Evolutionary conservation across 2,329 filamentous ascomycete genomes (phyloP), one percentile per base, ranked within the genome.

Genomic region (Ophiocordyceps robertsii): DNA sequence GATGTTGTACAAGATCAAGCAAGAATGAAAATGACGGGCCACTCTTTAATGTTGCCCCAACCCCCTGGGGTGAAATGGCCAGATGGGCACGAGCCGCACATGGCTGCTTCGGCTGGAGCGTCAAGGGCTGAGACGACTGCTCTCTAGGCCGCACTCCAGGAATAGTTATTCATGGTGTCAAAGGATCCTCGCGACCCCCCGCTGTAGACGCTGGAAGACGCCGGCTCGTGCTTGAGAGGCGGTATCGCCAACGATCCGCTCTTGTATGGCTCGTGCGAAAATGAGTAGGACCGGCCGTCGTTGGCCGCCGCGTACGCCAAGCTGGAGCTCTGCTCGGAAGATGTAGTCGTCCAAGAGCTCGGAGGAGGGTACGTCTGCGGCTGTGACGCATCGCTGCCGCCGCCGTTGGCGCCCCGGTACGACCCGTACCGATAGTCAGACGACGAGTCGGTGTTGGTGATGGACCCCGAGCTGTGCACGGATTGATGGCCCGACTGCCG

Each of bases 351-450:
- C 72, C 73, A 76, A 9, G 68, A 67, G 27, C 60, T 65, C 12
- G 68, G 57, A 0, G 72, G 59, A 3, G 72, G 68, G 46, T 74
- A 77, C 51, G 76, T 76, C 44, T 77, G 44, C 9, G 39, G 37
- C 14, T 57, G 55, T 7, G 59, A 48, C 8, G 39, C 59, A 27
- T 65, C 62, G 35, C 52, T 54, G 37, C 62, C 44, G 35, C 49
- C 53, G 7, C 33, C 10, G 33, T 36, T 36, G 33, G 33, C 33
- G 14, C 12, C 55, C 52, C 39, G 19, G 44, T 61, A 65, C 3
- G 72, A 65, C 3, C 70, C 69, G 48, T 77, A 78, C 41, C 75
- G 68, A 53, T 78, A 78, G 51, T 78, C 74, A 19, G 67, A 63
- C 0, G 71, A 60, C 4, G 65, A 54, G 35, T 75, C 72, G 40